Conservation (phyloP, 2,329 filamentous ascomycete genomes). For the Pestalotiopsis sp. region DNA sequence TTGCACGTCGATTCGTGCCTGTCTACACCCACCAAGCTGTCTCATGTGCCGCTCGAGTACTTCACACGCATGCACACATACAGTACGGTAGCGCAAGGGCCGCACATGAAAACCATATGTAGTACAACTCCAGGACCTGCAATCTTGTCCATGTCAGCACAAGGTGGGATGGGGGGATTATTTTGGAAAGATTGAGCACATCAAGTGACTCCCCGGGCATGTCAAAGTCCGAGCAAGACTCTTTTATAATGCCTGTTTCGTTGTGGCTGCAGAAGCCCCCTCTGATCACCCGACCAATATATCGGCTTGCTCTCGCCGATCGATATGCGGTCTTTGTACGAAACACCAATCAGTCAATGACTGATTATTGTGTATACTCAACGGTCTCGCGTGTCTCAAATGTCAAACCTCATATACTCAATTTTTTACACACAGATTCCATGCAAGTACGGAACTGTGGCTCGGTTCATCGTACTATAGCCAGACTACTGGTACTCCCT, state of each 20-base stretch:
- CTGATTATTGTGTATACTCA: too few species aligned
- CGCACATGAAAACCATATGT: neutral
- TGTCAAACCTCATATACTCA: too few species aligned
- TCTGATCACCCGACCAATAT: neutral
- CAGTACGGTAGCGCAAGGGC: neutral
- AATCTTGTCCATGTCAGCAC: neutral
- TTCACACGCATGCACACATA: neutral
- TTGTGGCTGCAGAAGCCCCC: neutral
- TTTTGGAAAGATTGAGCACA: neutral
- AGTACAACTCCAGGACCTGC: neutral
- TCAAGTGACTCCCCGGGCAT: neutral
- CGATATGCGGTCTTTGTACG: too few species aligned
- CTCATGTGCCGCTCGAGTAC: neutral
- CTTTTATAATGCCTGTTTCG: neutral
- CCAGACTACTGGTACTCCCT: too few species aligned
- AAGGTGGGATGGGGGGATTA: neutral
- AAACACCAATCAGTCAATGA: too few species aligned
- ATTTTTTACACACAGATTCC: too few species aligned
- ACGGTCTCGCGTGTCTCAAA: too few species aligned
- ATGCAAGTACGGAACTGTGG: too few species aligned
- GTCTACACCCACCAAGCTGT: neutral
- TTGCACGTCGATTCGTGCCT: neutral
- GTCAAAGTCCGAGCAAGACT: neutral
- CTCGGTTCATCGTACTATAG: too few species aligned
- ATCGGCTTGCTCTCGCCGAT: neutral